Base-by-base conservation (phyloP, 148 eudicot genomes). In the Vaccinium corymbosum region DNA sequence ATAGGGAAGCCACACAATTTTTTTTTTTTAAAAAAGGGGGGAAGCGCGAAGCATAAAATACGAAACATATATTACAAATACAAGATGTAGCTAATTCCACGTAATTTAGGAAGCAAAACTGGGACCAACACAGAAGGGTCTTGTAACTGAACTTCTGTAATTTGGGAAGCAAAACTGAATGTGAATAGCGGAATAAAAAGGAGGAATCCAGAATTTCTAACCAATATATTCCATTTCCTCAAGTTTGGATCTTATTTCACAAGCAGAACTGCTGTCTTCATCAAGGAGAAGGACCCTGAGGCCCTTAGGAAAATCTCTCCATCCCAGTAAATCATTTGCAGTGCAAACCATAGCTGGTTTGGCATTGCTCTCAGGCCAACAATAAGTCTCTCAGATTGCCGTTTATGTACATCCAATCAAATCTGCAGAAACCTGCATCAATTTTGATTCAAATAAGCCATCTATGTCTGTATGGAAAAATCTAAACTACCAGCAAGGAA, bases 221-320 rank as follows among this genome's bases (percentile, higher is more conserved):
- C 98, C 98, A 85, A 90, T 86, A 79, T 89, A 93, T 15, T 93
- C 94, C 98, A 94, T 94, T 82, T 89, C 84, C 82, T 93, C 89
- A 82, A 94, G 96, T 89, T 90, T 94, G 84, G 92, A 88, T 90
- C 90, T 92, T 81, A 93, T 88, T 80, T 89, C 85, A 79, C 84
- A 82, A 9, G 93, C 91, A 87, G 91, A 93, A 87, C 84, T 75
- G 32, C 7, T 7, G 83, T 93, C 93, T 82, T 91, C 91, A 74
- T 92, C 92, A 83, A 94, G 95, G 70, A 93, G 93, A 68, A 94
- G 94, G 84, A 94, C 91, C 84, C 89, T 89, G 84, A 94, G 97
- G 84, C 98, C 98, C 89, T 93, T 94, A 27, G 98, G 98, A 83
- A 94, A 94, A 87, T 94, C 95, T 82, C 88, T 93, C 97, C 95